Evolutionary conservation across 345 rosid genomes (phyloP).

Genomic region (Nephelium lappaceum): DNA sequence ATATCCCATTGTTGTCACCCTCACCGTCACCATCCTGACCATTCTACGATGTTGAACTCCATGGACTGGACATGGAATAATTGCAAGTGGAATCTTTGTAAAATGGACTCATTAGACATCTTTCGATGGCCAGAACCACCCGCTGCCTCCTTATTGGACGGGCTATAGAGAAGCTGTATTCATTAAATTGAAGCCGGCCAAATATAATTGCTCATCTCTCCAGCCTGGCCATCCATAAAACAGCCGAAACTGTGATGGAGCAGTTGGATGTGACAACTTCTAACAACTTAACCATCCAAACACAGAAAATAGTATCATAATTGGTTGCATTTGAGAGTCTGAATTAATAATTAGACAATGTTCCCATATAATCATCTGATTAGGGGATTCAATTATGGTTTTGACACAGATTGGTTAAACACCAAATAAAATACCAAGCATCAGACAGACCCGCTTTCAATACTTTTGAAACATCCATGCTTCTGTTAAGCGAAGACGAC

Average conservation of each 20-base stretch:
- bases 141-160: neutral
- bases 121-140: neutral
- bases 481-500: constrained; percentile 5
- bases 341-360: too few relatives aligned
- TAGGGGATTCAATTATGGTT: too few relatives aligned
- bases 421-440: neutral
- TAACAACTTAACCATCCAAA: too few relatives aligned
- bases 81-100: neutral
- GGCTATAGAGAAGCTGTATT: neutral
- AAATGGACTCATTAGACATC: too few relatives aligned
- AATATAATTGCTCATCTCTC: neutral
- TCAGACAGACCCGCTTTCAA: neutral
- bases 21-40: neutral
- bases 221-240: neutral
- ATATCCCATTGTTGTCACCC: neutral
- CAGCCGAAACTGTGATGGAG: neutral
- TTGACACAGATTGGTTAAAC: too few relatives aligned
- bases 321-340: too few relatives aligned
- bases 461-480: neutral
- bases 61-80: neutral
- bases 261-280: neutral
- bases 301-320: too few relatives aligned
- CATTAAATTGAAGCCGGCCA: too few relatives aligned
- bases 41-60: neutral
- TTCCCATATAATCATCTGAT: too few relatives aligned